These are phyloP conservation scores for Paratinospora sagittata DNA, from an alignment of 164 flowering plant genomes.

Conservation along the genomic window DNA sequence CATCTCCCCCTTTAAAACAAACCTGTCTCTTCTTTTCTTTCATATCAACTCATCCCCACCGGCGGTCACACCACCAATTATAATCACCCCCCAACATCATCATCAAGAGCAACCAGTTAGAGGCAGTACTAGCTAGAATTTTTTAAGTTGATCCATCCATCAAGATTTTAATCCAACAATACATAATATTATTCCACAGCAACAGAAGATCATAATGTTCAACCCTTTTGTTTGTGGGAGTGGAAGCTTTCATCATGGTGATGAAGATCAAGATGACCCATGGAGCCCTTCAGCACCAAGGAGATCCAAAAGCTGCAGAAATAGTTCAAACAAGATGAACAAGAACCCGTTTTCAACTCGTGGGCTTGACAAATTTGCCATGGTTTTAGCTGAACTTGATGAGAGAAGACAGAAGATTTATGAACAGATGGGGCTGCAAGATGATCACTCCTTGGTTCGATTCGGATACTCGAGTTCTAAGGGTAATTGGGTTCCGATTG, in stretches of 20 bases:
- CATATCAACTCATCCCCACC: background rate
- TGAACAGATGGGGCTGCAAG: conserved; percentile 24
- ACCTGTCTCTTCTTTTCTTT: background rate
- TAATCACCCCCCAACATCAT: background rate
- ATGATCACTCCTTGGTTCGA: conserved; percentile 31
- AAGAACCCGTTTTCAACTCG: too few relatives aligned
- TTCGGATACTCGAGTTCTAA: conserved; percentile 38
- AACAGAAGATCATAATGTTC: background rate
- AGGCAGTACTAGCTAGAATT: too few relatives aligned
- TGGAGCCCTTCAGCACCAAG: conserved; percentile 2
- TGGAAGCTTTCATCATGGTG: background rate
- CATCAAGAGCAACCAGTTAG: too few relatives aligned
- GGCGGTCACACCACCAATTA: too few relatives aligned
- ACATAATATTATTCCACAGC: background rate
- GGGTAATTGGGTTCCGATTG: conserved; percentile 32
- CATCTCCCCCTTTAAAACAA: background rate
- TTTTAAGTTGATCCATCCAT: background rate
- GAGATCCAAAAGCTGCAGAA: conserved; percentile 5
- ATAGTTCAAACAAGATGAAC: conserved; percentile 3
- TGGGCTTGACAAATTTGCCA: too few relatives aligned
- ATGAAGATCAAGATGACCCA: background rate
- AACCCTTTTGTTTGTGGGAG: background rate
- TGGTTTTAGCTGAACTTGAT: conserved; percentile 49
- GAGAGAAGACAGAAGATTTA: conserved; percentile 40
- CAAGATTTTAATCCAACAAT: background rate